Evolutionary conservation across 495 filamentous ascomycete species (phyloP), one percentile per base, ranked within the genome.

Genomic region (Podospora appendiculata): DNA sequence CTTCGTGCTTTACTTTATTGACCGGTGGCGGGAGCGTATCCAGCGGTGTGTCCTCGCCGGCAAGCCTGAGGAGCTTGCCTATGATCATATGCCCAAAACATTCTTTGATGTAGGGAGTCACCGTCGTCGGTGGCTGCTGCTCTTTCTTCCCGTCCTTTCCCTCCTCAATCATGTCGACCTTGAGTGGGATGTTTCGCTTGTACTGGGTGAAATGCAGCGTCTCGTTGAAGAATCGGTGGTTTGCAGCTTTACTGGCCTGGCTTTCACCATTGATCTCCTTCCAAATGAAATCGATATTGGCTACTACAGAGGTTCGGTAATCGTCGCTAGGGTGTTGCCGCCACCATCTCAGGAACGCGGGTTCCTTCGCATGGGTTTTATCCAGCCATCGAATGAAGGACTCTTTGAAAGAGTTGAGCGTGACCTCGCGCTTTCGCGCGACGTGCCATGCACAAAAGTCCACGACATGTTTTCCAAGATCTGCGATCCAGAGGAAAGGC

Each of bases 401-500:
- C 0, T 51, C 34, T 35, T 69, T 63, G 56, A 90, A 88, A 45
- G 83, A 64, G 6, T 53, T 8, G 0, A 90, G 54, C 4, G 58
- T 56, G 2, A 83, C 75, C 4, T 59, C 53, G 0, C 58, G 57
- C 4, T 63, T 45, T 8, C 59, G 47, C 8, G 59, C 55, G 36
- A 63, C 57, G 45, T 63, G 56, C 1, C 58, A 43, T 4, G 69
- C 55, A 39, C 80, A 68, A 56, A 77, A 89, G 52, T 88, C 85
- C 13, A 88, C 68, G 38, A 86, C 75, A 57, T 87, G 79, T 57
- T 88, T 89, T 1, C 76, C 73, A 11, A 89, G 67, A 45, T 82
- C 76, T 0, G 78, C 83, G 13, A 89, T 56, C 87, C 86, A 90
- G 1, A 79, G 50, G 51, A 88, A 89, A 0, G 77, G 71, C 6